These are phyloP conservation scores for Tuber aestivum DNA, from an alignment of 495 filamentous ascomycete genomes.

Conservation along the genomic window DNA sequence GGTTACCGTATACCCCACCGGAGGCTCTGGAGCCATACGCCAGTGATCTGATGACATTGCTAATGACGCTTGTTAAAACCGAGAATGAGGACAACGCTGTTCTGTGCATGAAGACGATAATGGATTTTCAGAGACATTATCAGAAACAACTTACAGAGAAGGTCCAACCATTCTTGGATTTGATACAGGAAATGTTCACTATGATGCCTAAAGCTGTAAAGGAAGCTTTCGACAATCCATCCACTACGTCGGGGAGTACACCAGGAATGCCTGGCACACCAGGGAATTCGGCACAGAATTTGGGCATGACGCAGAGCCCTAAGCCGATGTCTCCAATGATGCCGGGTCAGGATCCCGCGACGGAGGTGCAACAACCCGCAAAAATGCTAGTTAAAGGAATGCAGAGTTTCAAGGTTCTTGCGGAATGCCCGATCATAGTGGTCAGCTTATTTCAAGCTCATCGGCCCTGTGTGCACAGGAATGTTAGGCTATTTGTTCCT, in stretches of 20 bases:
- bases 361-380: conserved; percentile 68
- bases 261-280: conserved; percentile 71
- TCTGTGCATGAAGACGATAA: conserved; percentile 93
- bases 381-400: conserved; percentile 80
- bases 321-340: conserved; percentile 84
- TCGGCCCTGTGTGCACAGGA: conserved; percentile 64
- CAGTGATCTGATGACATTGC: conserved; percentile 72
- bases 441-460: conserved; percentile 97
- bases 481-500: conserved; percentile 89
- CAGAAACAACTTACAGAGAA: conserved; percentile 65
- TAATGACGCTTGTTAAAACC: conserved; percentile 77
- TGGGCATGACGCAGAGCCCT: conserved; percentile 48
- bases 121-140: conserved; percentile 91
- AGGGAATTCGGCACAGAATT: conserved; percentile 59
- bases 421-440: conserved; percentile 97
- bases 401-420: conserved; percentile 97
- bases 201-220: conserved; percentile 86
- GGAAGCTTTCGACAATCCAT: conserved; percentile 79
- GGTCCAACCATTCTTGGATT: conserved; percentile 80
- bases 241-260: conserved; percentile 53
- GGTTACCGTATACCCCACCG: conserved; percentile 71
- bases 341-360: conserved; percentile 65
- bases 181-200: conserved; percentile 94
- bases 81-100: conserved; percentile 99
- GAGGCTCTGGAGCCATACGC: conserved; percentile 84